Evolutionary conservation across 73 alveolate genomes (phyloP).

Genomic region (Breviolum minutum): DNA sequence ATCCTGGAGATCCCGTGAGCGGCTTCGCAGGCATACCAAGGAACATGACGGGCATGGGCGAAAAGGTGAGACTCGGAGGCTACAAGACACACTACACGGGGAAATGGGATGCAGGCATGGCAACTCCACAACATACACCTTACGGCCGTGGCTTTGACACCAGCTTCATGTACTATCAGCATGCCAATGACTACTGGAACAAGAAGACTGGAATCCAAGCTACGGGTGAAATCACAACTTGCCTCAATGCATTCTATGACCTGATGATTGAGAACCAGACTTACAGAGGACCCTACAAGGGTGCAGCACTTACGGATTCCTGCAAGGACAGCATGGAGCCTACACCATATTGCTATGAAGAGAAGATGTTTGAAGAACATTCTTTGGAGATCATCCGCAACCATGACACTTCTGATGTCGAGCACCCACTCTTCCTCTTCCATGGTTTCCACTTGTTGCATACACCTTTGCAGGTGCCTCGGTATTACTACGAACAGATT

Average conservation of each 20-base stretch:
- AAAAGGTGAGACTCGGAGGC: constrained; percentile 45
- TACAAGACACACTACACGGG: constrained; percentile 62
- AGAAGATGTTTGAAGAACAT: constrained; percentile 66
- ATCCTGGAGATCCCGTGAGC: constrained; percentile 61
- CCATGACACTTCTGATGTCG: constrained; percentile 54
- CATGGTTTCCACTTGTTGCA: constrained; percentile 86
- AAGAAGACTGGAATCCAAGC: constrained; percentile 73
- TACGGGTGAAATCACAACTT: constrained; percentile 68
- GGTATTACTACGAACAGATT: constrained; percentile 34
- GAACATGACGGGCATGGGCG: constrained; percentile 92
- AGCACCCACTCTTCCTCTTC: constrained; percentile 65
- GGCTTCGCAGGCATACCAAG: constrained; percentile 92
- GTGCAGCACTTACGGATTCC: constrained; percentile 55
- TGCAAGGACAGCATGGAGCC: constrained; percentile 47
- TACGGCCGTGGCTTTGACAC: constrained; percentile 67
- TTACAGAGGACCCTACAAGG: constrained; percentile 33
- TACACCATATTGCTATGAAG: constrained; percentile 76
- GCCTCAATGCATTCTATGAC: constrained; percentile 82
- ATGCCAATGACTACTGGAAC: constrained; percentile 95
- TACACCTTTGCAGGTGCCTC: constrained; percentile 74
- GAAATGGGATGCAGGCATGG: constrained; percentile 94
- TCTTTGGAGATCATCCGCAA: constrained; percentile 47
- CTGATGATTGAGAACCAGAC: constrained; percentile 35
- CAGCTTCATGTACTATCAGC: constrained; percentile 57
- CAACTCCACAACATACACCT: constrained; percentile 88